phyloP scores from a whole-genome alignment of 2,329 filamentous ascomycete species.

The Bisporella sp. region DNA sequence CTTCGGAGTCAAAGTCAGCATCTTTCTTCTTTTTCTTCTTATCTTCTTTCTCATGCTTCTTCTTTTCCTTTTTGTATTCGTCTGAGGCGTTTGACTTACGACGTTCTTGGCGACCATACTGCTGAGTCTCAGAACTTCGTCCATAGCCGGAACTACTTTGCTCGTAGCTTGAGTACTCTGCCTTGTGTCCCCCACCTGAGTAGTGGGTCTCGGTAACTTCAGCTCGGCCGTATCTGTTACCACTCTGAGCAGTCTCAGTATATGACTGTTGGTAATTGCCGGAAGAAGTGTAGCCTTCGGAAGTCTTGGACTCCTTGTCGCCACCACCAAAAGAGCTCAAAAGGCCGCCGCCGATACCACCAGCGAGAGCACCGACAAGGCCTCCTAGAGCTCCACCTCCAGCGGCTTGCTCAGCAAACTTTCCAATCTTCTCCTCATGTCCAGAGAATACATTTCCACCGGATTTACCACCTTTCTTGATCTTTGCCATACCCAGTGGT shows the following conservation, averaged over 20 bases:
- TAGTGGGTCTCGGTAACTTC: slow-evolving; percentile 46
- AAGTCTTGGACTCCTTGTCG: slow-evolving; percentile 37
- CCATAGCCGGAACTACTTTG: slow-evolving; percentile 15
- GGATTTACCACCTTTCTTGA: not conserved
- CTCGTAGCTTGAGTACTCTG: slow-evolving; percentile 57
- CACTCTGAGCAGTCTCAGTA: slow-evolving; percentile 52
- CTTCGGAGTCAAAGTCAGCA: not conserved
- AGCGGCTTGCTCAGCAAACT: slow-evolving; percentile 50
- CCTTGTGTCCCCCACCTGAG: slow-evolving; percentile 46
- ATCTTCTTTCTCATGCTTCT: not conserved
- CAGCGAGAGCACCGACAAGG: slow-evolving; percentile 62
- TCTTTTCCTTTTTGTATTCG: not conserved
- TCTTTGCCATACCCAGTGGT: slow-evolving; percentile 67
- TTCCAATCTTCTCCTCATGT: slow-evolving; percentile 46
- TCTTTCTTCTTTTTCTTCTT: not conserved
- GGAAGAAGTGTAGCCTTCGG: slow-evolving; percentile 47
- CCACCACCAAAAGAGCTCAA: slow-evolving; percentile 51
- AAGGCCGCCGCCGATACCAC: slow-evolving; percentile 57
- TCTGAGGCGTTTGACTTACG: not conserved
- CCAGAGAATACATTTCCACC: slow-evolving; percentile 20
- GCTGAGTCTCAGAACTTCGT: not conserved
- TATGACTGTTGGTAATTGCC: slow-evolving; percentile 55
- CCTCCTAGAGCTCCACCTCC: slow-evolving; percentile 62
- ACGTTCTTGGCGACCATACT: not conserved
- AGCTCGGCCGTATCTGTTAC: slow-evolving; percentile 22